Base-by-base conservation (phyloP, 306 rosid genomes). In the Acacia acuminata region DNA sequence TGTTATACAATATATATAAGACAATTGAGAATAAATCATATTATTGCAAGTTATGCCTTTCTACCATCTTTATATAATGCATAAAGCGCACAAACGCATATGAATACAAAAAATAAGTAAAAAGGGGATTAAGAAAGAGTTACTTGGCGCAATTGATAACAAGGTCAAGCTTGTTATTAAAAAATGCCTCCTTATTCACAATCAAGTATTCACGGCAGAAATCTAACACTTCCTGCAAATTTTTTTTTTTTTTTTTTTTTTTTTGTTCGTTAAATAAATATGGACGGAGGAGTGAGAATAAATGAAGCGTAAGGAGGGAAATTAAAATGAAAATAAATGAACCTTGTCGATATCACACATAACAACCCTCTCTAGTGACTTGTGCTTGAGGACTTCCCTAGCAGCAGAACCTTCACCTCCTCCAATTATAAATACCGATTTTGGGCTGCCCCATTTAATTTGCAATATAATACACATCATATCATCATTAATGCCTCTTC, bases 351-450 rank as follows among this genome's bases (percentile, higher is more conserved):
- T 96, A 13, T 96, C 99, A 43, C 99, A 96, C 99, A 96, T 96
- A 27, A 90, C 92, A 9, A 96, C 94, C 80, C 87, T 91, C 71
- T 88, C 98, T 32, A 85, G 83, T 75, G 93, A 88, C 85, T 79
- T 93, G 91, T 96, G 99, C 80, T 87, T 93, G 71, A 96, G 94
- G 25, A 90, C 94, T 91, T 96, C 99, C 72, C 99, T 96, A 44
- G 98, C 99, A 3, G 98, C 77, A 38, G 99, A 96, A 19, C 98
- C 99, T 90, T 96, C 99, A 19, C 99, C 99, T 73, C 99, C 99
- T 51, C 99, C 99, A 98, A 96, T 96, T 71, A 96, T 92, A 85
- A 92, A 96, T 66, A 93, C 81, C 27, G 45, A 87, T 78, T 90
- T 90, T 22, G 99, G 98, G 76, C 98, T 96, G 88, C 87, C 3